Conservation (phyloP, 2,329 filamentous ascomycete species). For the Botrytis hyacinthi region DNA sequence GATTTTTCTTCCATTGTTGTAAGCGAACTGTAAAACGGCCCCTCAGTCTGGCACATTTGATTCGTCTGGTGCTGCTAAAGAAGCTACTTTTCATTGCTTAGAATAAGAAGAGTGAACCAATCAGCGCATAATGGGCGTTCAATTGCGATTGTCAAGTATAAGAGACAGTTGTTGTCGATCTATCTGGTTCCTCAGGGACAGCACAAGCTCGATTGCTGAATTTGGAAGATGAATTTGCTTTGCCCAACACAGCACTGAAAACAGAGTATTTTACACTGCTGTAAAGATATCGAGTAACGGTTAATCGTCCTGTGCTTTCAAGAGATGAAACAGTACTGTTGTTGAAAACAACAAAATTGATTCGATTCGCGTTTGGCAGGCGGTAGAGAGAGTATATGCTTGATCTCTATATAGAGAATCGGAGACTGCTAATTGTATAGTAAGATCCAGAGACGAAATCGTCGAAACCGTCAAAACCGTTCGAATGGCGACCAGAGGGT, state of each 20-base stretch:
- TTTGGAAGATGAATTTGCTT: background rate
- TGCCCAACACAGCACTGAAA: background rate
- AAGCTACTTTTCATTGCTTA: background rate
- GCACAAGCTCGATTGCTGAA: background rate
- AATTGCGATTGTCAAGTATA: background rate
- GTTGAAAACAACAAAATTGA: background rate
- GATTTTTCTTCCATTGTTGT: background rate
- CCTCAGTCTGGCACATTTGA: background rate
- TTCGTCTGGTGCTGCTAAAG: background rate
- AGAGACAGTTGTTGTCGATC: background rate
- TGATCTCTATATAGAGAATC: background rate
- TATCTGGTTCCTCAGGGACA: background rate
- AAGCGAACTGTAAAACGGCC: background rate
- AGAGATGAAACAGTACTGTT: background rate
- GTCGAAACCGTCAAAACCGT: background rate
- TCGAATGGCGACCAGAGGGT: background rate
- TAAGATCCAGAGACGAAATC: background rate
- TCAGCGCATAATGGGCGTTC: background rate
- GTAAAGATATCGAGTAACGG: background rate
- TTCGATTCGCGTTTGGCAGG: background rate
- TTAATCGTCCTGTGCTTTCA: background rate
- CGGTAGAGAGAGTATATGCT: background rate
- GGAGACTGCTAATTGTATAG: background rate
- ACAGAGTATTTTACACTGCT: background rate
- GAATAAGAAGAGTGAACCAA: too few relatives aligned